Evolutionary conservation across 805 yeast genomes (phyloP).

Genomic region (Komagataella ulmi): DNA sequence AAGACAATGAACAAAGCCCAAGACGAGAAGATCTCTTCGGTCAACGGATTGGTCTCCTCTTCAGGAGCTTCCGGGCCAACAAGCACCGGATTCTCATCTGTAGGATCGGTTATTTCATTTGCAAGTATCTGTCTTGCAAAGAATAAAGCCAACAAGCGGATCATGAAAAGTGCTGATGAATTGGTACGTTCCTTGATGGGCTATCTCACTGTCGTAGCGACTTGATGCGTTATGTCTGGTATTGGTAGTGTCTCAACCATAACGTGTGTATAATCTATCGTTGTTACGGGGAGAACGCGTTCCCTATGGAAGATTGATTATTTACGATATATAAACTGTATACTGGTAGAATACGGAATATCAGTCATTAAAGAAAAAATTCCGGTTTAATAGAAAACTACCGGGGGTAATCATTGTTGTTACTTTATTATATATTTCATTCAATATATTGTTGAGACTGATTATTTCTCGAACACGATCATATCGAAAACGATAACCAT

Average conservation of each 20-base stretch:
- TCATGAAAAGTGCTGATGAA: background rate
- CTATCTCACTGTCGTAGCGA: background rate
- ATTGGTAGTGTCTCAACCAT: background rate
- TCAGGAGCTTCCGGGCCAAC: background rate
- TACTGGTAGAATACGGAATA: no score
- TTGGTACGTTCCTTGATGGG: background rate
- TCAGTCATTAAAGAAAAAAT: no score
- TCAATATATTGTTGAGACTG: no score
- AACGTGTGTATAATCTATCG: background rate
- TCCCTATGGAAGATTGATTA: no score
- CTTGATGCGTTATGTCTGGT: background rate
- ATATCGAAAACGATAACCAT: no score
- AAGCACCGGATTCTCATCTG: background rate
- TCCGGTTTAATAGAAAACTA: no score
- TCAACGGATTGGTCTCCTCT: slow-evolving; percentile 58
- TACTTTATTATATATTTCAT: no score
- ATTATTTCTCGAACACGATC: no score
- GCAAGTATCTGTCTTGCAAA: background rate
- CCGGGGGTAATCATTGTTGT: no score
- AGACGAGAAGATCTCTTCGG: slow-evolving; percentile 90
- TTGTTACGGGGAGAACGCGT: no score
- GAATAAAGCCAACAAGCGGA: background rate
- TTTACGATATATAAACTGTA: no score
- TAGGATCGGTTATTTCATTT: background rate
- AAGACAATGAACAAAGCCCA: slow-evolving; percentile 93